Base-by-base conservation (phyloP, 2,329 filamentous ascomycete genomes). In the Penicillium frequentans region DNA sequence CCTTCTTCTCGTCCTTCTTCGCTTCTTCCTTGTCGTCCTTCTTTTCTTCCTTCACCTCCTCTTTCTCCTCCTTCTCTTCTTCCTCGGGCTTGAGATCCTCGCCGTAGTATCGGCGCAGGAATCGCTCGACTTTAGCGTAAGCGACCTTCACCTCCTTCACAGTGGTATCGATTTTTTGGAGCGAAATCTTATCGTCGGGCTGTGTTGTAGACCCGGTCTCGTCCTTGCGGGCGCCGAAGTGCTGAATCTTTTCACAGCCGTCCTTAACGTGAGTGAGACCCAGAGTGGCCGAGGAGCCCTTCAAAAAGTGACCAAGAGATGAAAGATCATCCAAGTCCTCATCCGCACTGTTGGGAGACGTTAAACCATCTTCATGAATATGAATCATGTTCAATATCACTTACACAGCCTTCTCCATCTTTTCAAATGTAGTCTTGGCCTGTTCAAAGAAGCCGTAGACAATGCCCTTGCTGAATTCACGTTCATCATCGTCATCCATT, bases 161-260 rank as follows among this genome's bases (percentile, higher is more conserved):
- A 8, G 87, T 90, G 45, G 86, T 84, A 64, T 81, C 81, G 69
- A 96, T 90, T 59, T 85, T 86, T 60, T 83, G 75, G 35, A 97
- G 80, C 68, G 88, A 91, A 49, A 86, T 78, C 3, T 86, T 79
- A 58, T 88, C 81, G 67, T 96, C 86, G 2, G 80, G 78, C 70
- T 91, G 86, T 55, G 86, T 82, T 42, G 81, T 78, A 6, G 81
- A 82, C 43, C 92, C 92, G 44, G 90, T 88, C 58, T 90, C 85
- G 66, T 93, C 92, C 76, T 93, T 91, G 68, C 84, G 82, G 69
- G 90, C 89, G 64, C 93, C 93, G 73, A 88, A 96, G 70, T 96
- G 89, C 76, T 99, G 93, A 69, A 99, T 97, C 81, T 96, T 92
- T 78, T 98, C 93, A 79, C 95, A 99, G 61, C 86, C 89, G 70